Evolutionary conservation across 768 basidiomycete genomes (phyloP), one percentile per base, ranked within the genome.

Genomic region (Rhizopogon roseolus): DNA sequence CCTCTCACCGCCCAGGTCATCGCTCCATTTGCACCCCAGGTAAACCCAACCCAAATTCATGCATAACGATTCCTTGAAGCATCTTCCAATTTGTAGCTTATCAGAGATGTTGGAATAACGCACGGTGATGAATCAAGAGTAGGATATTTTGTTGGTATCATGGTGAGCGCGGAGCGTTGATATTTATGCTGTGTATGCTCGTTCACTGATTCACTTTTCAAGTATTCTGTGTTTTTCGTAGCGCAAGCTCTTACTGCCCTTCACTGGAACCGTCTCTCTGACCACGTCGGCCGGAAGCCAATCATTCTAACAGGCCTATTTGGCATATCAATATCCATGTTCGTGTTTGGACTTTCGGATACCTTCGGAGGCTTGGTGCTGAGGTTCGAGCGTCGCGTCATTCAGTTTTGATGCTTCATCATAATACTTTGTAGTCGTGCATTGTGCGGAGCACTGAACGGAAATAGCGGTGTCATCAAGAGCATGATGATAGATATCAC

Each of bases 391-490:
- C 29, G 8, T 29, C 6, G 29, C 8, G 40, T 11, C 22, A 22
- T 22, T 3, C 22, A 22, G 3, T 22, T 22, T 22, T 22, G 22
- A 22, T 22, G 22, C 22, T 22, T 41, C 40, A 7, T 41, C n/a
- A 9, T 41, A 13, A 28, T 4, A 36, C 4, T 34, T 42, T 4
- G 6, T 45, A 5, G n/a, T 42, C 54, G 61, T 4, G 46, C 37
- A 19, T 40, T 19, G 13, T 36, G 10, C 6, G 86, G 86, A 4
- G 69, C 84, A 49, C 65, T 88, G 17, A 85, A 86, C 56, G 86
- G 86, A 41, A 86, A 86, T 60, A 76, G 83, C 5, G 84, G 81
- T 5, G 84, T 89, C 25, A 84, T 88, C 76, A 89, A 88, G 62
- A 84, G 81, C 57, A 80, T 29, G 29, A 29, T 7, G 29, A 29